These are phyloP conservation scores for Aspergillus haitiensis DNA, from an alignment of 495 filamentous ascomycete genomes.

Conservation along the genomic window DNA sequence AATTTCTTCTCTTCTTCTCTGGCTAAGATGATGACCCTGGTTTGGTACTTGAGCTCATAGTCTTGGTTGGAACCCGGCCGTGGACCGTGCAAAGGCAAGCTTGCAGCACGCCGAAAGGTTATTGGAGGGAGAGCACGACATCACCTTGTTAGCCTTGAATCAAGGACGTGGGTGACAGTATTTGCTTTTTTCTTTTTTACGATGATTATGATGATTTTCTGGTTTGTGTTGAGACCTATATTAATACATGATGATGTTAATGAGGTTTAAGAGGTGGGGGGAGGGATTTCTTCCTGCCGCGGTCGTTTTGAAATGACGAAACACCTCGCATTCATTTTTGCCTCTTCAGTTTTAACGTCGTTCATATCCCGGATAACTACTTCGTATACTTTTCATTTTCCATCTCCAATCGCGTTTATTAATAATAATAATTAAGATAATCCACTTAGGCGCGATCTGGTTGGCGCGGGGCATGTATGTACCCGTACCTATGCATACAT, in stretches of 20 bases:
- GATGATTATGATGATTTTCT: background rate
- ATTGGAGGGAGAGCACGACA: slow-evolving; percentile 11
- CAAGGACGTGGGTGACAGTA: background rate
- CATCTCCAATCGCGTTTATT: slow-evolving; percentile 1
- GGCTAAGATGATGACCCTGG: background rate
- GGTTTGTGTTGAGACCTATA: too few species aligned
- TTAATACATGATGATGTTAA: too few species aligned
- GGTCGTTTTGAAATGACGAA: too few species aligned
- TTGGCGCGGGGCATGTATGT: background rate
- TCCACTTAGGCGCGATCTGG: background rate
- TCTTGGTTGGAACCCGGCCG: slow-evolving; percentile 12
- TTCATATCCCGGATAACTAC: background rate
- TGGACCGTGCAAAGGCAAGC: slow-evolving; percentile 15
- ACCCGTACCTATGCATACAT: too few species aligned
- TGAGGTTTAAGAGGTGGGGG: too few species aligned
- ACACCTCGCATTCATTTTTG: too few species aligned
- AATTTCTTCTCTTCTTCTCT: background rate
- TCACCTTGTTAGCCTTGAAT: slow-evolving; percentile 19
- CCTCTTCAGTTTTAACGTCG: background rate
- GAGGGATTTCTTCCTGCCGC: too few species aligned
- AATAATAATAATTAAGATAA: slow-evolving; percentile 17
- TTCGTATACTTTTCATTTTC: background rate
- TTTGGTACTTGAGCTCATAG: slow-evolving; percentile 8
- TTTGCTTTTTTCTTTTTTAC: slow-evolving; percentile 15
- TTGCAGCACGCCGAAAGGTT: slow-evolving; percentile 9